Evolutionary conservation across 2,329 filamentous ascomycete species (phyloP).

Genomic region (Cryphonectria radicalis): DNA sequence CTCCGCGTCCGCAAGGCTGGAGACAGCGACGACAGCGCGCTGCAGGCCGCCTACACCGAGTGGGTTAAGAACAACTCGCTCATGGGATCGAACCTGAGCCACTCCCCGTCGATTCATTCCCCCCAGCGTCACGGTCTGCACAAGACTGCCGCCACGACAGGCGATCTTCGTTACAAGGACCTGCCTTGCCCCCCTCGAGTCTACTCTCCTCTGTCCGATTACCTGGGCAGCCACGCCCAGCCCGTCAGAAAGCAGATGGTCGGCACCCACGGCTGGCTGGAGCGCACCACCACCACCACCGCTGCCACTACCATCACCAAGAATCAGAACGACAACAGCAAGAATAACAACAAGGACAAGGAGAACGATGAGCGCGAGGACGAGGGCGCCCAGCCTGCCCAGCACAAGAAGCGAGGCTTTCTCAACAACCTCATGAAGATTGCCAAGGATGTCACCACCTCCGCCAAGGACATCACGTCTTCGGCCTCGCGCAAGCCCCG

Average conservation of each 20-base stretch:
- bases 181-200: constrained; percentile 23
- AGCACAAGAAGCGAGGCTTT: constrained; percentile 46
- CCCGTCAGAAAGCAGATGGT: constrained; percentile 57
- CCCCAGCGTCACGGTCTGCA: constrained; percentile 21
- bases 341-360: constrained; percentile 21
- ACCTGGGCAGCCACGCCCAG: constrained; percentile 46
- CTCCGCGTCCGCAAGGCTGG: constrained; percentile 34
- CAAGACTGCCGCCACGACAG: constrained; percentile 27
- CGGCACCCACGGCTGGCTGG: constrained; percentile 61
- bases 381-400: constrained; percentile 14
- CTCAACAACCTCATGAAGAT: constrained; percentile 55
- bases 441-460: constrained; percentile 52
- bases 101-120: constrained; percentile 12
- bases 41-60: constrained; percentile 16
- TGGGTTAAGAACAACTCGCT: constrained; percentile 17
- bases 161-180: constrained; percentile 29
- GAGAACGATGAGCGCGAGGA: constrained; percentile 24
- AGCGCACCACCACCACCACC: constrained; percentile 45
- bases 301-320: constrained; percentile 20
- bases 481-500: constrained; percentile 34
- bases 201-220: constrained; percentile 50
- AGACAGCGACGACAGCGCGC: constrained; percentile 23
- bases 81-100: constrained; percentile 3
- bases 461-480: constrained; percentile 27
- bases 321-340: constrained; percentile 23